Evolutionary conservation across 352 stramenopile species (phyloP).

Genomic region (Phytopythium mirpurense): DNA sequence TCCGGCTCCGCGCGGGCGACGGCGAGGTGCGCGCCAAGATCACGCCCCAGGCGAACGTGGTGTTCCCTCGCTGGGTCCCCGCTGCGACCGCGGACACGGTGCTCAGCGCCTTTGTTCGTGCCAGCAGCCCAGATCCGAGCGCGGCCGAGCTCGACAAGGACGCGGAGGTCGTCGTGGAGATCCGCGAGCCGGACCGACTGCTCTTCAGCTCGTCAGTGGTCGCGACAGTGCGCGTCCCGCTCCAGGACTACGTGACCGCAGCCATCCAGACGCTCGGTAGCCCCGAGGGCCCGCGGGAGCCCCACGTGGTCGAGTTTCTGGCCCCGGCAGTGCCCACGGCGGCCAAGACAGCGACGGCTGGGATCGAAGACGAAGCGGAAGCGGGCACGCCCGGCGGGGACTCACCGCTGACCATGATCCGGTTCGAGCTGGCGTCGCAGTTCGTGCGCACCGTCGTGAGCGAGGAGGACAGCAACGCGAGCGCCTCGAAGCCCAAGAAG

Average conservation of each 20-base stretch:
- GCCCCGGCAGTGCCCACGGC: slow-evolving; percentile 19
- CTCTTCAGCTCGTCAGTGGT: slow-evolving; percentile 70
- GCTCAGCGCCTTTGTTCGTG: slow-evolving; percentile 31
- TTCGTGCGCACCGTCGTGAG: slow-evolving; percentile 4
- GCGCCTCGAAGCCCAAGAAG: background rate
- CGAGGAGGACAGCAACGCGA: background rate
- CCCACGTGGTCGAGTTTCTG: slow-evolving; percentile 44
- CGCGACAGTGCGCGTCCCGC: slow-evolving; percentile 35
- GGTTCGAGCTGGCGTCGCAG: slow-evolving; percentile 45
- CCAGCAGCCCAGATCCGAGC: background rate
- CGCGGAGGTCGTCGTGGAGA: slow-evolving; percentile 42
- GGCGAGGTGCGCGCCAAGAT: slow-evolving; percentile 35
- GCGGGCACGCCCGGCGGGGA: background rate
- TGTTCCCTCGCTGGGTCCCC: slow-evolving; percentile 67
- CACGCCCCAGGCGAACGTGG: slow-evolving; percentile 30
- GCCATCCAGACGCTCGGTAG: slow-evolving; percentile 22
- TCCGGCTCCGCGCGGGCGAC: slow-evolving; percentile 25
- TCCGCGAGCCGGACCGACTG: slow-evolving; percentile 64
- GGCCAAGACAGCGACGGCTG: background rate
- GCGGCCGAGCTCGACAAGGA: background rate
- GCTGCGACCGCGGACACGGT: slow-evolving; percentile 19
- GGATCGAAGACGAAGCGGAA: slow-evolving; percentile 3
- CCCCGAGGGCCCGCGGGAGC: slow-evolving; percentile 8
- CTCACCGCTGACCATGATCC: slow-evolving; percentile 17
- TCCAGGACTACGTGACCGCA: slow-evolving; percentile 40